Conservation (phyloP, 129 eudicot species). For the Logfia minima region DNA sequence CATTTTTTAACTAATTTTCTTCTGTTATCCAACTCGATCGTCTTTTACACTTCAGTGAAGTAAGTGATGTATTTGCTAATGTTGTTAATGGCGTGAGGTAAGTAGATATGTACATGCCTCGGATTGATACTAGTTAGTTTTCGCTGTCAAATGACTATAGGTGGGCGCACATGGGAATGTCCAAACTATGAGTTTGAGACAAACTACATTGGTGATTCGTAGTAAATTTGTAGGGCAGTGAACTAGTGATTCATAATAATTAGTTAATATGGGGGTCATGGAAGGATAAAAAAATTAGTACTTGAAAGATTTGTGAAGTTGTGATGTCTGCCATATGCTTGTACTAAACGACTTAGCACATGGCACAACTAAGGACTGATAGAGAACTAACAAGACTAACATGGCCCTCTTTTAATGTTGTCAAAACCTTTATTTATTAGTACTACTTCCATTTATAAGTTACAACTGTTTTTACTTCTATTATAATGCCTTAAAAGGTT, state of each 20-base stretch:
- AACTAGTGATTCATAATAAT: background rate
- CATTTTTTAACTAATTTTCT: no score
- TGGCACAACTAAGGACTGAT: slow-evolving; percentile 23
- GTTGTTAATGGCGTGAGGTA: no score
- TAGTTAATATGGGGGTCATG: background rate
- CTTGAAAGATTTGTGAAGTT: background rate
- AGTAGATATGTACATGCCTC: no score
- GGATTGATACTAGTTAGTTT: background rate
- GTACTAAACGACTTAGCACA: slow-evolving; percentile 12
- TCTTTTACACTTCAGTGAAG: no score
- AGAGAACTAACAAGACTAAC: background rate
- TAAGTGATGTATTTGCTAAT: no score
- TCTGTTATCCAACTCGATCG: no score
- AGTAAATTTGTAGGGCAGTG: background rate
- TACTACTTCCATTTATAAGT: background rate
- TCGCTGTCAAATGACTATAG: background rate
- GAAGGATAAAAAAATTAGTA: background rate
- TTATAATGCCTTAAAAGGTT: background rate
- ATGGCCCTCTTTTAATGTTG: slow-evolving; percentile 5
- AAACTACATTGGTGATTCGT: background rate
- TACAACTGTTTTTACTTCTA: background rate
- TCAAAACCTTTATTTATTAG: background rate
- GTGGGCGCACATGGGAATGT: background rate
- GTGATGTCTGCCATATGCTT: slow-evolving; percentile 15
- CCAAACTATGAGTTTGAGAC: background rate